These are phyloP conservation scores for Lignosus rhinocerotis DNA, from an alignment of 1,284 basidiomycete species.

Conservation along the genomic window DNA sequence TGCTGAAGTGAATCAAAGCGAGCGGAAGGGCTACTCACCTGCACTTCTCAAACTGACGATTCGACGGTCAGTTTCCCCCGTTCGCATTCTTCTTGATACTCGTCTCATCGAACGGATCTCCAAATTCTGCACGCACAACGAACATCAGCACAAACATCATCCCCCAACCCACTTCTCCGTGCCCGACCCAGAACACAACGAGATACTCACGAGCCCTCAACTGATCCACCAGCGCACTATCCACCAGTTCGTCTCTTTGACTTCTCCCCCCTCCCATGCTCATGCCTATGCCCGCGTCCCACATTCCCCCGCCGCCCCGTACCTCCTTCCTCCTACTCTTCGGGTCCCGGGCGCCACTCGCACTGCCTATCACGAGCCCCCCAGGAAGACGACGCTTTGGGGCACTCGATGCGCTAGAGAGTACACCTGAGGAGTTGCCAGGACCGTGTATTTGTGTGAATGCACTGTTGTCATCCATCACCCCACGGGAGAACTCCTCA, in stretches of 20 bases:
- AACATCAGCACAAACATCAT: not conserved
- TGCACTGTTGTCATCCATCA: not conserved
- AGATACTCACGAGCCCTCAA: constrained; percentile 39
- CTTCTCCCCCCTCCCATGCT: constrained; percentile 24
- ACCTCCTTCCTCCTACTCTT: constrained; percentile 46
- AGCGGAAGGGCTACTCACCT: not conserved
- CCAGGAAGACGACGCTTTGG: constrained; percentile 38
- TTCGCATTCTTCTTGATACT: constrained; percentile 33
- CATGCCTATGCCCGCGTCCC: constrained; percentile 34
- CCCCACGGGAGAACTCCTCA: not conserved
- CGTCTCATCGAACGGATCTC: constrained; percentile 47
- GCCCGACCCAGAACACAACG: not conserved
- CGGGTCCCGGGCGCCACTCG: constrained; percentile 34
- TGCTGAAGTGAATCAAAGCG: not conserved
- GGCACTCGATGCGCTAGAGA: not conserved
- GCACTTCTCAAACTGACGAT: not conserved
- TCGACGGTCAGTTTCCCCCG: not conserved
- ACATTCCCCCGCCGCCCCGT: constrained; percentile 25
- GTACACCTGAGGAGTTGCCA: not conserved
- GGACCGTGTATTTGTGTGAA: constrained; percentile 14
- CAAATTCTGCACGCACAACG: constrained; percentile 37
- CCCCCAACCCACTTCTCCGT: not conserved
- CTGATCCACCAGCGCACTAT: constrained; percentile 38
- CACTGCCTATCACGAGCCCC: constrained; percentile 16
- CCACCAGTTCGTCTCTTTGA: constrained; percentile 44